These are phyloP conservation scores for Scheffersomyces stipitis DNA, from an alignment of 805 yeast genomes.

Conservation along the genomic window DNA sequence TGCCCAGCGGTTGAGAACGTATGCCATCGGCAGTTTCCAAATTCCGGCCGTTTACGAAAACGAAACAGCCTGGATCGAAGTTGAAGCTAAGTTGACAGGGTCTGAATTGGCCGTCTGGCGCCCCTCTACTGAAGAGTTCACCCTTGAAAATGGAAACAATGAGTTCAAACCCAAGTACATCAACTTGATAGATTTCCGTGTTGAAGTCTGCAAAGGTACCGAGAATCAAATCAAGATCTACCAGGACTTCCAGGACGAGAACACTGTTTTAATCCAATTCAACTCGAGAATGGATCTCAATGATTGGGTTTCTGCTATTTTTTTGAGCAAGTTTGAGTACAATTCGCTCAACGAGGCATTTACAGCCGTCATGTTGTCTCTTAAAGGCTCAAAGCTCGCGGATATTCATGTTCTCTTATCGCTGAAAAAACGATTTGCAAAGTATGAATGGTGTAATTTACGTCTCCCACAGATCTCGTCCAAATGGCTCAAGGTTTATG, in stretches of 20 bases:
- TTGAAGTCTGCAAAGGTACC: slow-evolving; percentile 13
- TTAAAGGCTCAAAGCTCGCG: slow-evolving; percentile 54
- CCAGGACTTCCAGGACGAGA: slow-evolving; percentile 28
- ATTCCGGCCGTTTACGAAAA: slow-evolving; percentile 19
- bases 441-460: slow-evolving; percentile 63
- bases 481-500: slow-evolving; percentile 58
- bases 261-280: slow-evolving; percentile 25
- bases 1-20: slow-evolving; percentile 68
- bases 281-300: slow-evolving; percentile 18
- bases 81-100: slow-evolving; percentile 48
- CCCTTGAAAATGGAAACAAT: slow-evolving; percentile 29
- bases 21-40: slow-evolving; percentile 52
- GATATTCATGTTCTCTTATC: slow-evolving; percentile 61
- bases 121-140: slow-evolving; percentile 26
- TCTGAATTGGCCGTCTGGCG: slow-evolving; percentile 54
- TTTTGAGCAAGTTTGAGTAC: slow-evolving; percentile 57
- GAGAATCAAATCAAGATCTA: slow-evolving; percentile 21
- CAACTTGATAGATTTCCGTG: slow-evolving; percentile 47
- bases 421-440: slow-evolving; percentile 44
- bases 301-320: slow-evolving; percentile 49
- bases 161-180: slow-evolving; percentile 51
- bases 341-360: slow-evolving; percentile 58
- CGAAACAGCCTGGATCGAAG: slow-evolving; percentile 31
- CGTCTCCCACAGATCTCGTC: slow-evolving; percentile 57
- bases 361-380: slow-evolving; percentile 62